phyloP scores from a whole-genome alignment of 2,329 filamentous ascomycete genomes.

The Didymella exigua region DNA sequence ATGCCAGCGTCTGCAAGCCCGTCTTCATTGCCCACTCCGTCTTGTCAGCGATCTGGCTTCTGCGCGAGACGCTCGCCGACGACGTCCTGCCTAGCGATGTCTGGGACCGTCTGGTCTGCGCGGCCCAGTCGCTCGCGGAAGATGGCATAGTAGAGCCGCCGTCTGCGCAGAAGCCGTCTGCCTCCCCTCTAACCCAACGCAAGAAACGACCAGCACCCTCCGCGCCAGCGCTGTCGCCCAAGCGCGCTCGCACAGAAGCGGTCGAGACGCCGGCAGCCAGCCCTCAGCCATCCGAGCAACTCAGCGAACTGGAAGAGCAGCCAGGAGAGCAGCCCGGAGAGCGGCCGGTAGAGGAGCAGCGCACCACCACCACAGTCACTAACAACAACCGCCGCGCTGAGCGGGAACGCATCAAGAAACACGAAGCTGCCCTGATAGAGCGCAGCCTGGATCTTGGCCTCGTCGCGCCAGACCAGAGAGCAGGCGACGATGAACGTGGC shows the following conservation, averaged over 20 bases:
- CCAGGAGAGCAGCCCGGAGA: not conserved
- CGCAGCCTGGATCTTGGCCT: not conserved
- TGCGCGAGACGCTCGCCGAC: slow-evolving; percentile 2
- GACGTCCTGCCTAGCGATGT: not conserved
- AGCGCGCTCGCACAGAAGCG: too few species aligned
- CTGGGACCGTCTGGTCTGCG: not conserved
- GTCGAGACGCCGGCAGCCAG: too few species aligned
- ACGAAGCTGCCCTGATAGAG: not conserved
- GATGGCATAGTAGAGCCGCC: not conserved
- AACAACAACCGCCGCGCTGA: not conserved
- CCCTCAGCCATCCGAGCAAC: too few species aligned
- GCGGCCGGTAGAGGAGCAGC: not conserved
- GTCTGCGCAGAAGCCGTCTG: not conserved
- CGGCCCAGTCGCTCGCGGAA: not conserved
- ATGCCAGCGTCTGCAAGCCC: not conserved
- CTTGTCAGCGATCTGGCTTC: slow-evolving; percentile 1
- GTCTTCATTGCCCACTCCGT: slow-evolving; percentile 4
- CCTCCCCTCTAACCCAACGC: not conserved
- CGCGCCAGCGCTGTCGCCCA: not conserved
- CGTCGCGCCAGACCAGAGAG: not conserved
- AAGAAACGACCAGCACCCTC: not conserved
- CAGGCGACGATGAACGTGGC: not conserved
- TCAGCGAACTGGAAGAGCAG: too few species aligned
- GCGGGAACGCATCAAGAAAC: not conserved
- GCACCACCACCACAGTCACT: not conserved